phyloP scores from a whole-genome alignment of 495 filamentous ascomycete species.

The Tuber indicum region DNA sequence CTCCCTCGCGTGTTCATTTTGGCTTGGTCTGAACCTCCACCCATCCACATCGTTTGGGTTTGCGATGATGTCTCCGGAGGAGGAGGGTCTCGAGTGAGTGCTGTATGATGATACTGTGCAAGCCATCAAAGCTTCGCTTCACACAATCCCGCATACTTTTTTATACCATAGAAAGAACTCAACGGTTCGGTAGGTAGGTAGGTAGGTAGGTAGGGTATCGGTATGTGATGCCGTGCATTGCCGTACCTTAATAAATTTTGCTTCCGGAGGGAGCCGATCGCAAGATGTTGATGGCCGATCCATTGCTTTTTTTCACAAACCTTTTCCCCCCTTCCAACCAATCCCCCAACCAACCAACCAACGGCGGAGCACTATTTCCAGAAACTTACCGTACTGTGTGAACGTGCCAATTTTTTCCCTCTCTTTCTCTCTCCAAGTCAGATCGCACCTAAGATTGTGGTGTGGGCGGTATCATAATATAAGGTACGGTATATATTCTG shows the following conservation, averaged over 20 bases:
- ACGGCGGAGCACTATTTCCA: neutral
- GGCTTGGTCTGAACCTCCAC: neutral
- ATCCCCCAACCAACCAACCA: neutral
- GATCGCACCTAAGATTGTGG: neutral
- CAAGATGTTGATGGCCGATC: neutral
- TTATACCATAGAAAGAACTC: neutral
- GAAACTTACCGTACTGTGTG: neutral
- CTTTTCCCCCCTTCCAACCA: neutral
- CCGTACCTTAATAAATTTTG: neutral
- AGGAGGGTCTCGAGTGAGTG: neutral
- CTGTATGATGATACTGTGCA: no score
- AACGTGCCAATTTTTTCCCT: neutral
- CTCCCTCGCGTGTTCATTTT: neutral
- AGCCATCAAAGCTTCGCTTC: neutral
- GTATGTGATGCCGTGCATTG: neutral
- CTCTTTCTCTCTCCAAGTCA: neutral
- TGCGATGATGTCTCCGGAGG: neutral
- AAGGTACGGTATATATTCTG: neutral
- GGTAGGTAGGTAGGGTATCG: neutral
- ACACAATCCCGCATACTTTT: neutral
- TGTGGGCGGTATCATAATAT: neutral
- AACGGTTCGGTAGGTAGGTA: constrained; percentile 1
- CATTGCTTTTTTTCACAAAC: neutral
- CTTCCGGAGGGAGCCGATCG: neutral
- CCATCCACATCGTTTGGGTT: no score